Evolutionary conservation across 2,329 filamentous ascomycete species (phyloP).

Genomic region (Setomelanomma holmii): DNA sequence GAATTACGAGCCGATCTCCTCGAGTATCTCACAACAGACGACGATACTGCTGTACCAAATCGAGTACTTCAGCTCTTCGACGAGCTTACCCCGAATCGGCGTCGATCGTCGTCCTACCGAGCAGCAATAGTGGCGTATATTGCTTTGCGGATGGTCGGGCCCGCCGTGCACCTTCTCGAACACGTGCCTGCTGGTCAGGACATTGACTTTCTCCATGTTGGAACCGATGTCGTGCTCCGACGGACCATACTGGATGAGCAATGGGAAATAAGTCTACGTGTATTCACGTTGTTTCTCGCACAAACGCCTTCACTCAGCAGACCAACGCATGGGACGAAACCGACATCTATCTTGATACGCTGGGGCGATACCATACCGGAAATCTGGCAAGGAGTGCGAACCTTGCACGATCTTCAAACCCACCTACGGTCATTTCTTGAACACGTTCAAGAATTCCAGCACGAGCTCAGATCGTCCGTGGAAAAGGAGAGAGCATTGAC

Average conservation of each 20-base stretch:
- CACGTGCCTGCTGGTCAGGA: constrained; percentile 38
- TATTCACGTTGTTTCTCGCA: constrained; percentile 30
- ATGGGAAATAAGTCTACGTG: constrained; percentile 44
- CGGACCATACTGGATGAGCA: constrained; percentile 40
- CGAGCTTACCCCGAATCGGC: constrained; percentile 44
- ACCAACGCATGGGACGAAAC: not conserved
- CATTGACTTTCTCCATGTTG: constrained; percentile 21
- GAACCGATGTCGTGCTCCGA: constrained; percentile 39
- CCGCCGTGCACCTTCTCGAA: constrained; percentile 51
- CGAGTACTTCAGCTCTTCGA: constrained; percentile 57
- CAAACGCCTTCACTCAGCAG: constrained; percentile 7
- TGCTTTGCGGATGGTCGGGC: constrained; percentile 46
- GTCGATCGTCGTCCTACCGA: constrained; percentile 54
- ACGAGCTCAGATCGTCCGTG: constrained; percentile 29
- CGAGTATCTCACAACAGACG: constrained; percentile 33
- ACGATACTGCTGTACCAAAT: constrained; percentile 46
- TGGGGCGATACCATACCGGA: constrained; percentile 18
- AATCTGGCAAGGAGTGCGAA: constrained; percentile 32
- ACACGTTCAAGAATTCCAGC: constrained; percentile 30
- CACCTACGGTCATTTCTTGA: constrained; percentile 35
- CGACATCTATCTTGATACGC: constrained; percentile 5
- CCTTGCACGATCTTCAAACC: constrained; percentile 33
- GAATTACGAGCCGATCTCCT: constrained; percentile 32
- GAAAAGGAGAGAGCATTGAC: constrained; percentile 17
- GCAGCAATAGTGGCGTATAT: constrained; percentile 55